A percentile compares a stretch with the other conserved stretches of the same genome.
Conservation (phyloP, 305 asterid species). For the Ajuga reptans region DNA sequence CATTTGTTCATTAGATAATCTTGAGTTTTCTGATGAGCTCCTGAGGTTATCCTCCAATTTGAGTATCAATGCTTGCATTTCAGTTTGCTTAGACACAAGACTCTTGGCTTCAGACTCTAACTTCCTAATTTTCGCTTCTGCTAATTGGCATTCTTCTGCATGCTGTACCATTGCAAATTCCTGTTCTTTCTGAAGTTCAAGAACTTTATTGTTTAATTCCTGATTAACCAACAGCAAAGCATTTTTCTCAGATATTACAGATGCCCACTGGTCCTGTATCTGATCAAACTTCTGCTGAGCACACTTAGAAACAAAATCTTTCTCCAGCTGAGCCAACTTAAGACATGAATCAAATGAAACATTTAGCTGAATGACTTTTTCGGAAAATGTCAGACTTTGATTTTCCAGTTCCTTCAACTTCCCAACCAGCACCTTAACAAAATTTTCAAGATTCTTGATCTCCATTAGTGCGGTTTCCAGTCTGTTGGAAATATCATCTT, state of each 20-base stretch:
- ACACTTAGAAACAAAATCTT: constrained; percentile 47
- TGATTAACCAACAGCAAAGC: constrained; percentile 48
- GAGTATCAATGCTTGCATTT: constrained; percentile 52
- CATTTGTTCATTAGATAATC: constrained; percentile 58
- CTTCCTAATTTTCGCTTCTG: constrained; percentile 63
- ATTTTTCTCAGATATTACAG: constrained; percentile 57
- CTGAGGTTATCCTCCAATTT: constrained; percentile 51
- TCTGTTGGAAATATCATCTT: constrained; percentile 38
- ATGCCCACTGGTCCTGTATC: constrained; percentile 39
- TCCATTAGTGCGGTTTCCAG: constrained; percentile 52
- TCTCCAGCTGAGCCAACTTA: constrained; percentile 62
- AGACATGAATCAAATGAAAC: constrained; percentile 55
- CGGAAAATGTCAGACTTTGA: constrained; percentile 57
- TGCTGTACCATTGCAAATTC: constrained; percentile 84
- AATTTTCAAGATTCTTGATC: constrained; percentile 54
- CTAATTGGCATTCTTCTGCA: constrained; percentile 78
- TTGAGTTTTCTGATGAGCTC: constrained; percentile 48
- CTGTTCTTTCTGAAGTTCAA: constrained; percentile 79
- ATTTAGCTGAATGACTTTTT: constrained; percentile 56
- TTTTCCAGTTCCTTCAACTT: constrained; percentile 62
- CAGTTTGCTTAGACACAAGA: constrained; percentile 55
- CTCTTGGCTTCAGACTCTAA: constrained; percentile 60
- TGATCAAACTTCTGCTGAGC: constrained; percentile 59
- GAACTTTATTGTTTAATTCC: constrained; percentile 52
- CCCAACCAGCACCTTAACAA: constrained; percentile 51